Evolutionary conservation across 2,329 filamentous ascomycete genomes (phyloP), one percentile per base, ranked within the genome.

Genomic region (Erysiphe pulchra): DNA sequence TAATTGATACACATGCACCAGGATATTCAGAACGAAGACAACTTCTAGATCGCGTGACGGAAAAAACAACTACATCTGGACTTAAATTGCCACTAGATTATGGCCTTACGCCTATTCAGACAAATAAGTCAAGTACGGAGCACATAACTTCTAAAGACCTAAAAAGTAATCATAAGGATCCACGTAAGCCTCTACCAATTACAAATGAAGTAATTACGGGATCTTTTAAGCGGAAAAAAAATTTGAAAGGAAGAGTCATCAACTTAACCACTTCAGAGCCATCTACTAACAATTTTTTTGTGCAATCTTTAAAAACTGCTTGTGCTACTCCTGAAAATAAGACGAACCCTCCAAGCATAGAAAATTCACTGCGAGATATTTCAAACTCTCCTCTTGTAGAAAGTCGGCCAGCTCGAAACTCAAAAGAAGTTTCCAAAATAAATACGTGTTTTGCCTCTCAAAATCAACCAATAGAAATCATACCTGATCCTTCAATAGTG

Each of bases 1-100:
- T 84, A 41, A 87, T 98, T 53, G 90, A 98, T 59, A 77, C 80
- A 2, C 73, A 74, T 32, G 79, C 79, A 0, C 87, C 90, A 1
- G 78, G 72, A n/a, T 92, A 84, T 56, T 72, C 76, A 14, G 90
- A 98, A 64, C 77, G 76, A 57, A 84, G 84, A 55, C 78, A 81
- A 52, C 68, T 98, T 39, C 71, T 86, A 5, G 86, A 94, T 44
- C 75, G 86, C 42, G 81, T 70, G 11, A 78, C 81, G 1, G 77
- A 92, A 53, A 74, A 77, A 16, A 71, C 80, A 24, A 76, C 72
- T 34, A 76, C 85, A 9, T 84, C 85, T 0, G 77, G 92, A 14
- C 71, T 92, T 47, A 83, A 79, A 58, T 74, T 78, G 13, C 66
- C 69, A 4, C 69, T 74, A 13, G 77, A 82, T 52, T 65, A 68